These are phyloP conservation scores for Macrolepiota fuliginosa DNA, from an alignment of 768 basidiomycete genomes.

Conservation along the genomic window DNA sequence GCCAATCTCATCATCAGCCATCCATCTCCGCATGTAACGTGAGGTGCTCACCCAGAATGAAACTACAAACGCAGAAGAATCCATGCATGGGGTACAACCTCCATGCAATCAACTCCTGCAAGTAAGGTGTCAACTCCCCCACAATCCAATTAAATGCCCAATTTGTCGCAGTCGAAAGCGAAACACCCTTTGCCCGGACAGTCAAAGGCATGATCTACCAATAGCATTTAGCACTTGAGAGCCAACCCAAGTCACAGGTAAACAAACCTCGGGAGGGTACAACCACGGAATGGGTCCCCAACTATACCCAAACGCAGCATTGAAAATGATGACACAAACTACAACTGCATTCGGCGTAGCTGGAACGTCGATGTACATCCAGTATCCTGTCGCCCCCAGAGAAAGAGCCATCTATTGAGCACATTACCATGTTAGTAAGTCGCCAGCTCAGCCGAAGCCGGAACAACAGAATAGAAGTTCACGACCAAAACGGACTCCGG, in stretches of 20 bases:
- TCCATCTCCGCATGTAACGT: neutral
- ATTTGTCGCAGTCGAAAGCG: conserved; percentile 88
- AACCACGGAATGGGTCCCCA: conserved; percentile 92
- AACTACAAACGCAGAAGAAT: conserved; percentile 86
- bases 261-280: conserved; percentile 76
- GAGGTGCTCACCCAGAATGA: conserved; percentile 59
- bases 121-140: conserved; percentile 80
- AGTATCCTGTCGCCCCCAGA: conserved; percentile 82
- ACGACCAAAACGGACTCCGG: neutral
- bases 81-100: conserved; percentile 94
- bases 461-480: neutral
- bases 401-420: conserved; percentile 72
- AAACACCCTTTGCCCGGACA: conserved; percentile 94
- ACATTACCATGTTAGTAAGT: neutral
- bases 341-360: conserved; percentile 88
- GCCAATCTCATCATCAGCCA: neutral
- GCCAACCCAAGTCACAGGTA: neutral
- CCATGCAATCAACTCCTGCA: conserved; percentile 90
- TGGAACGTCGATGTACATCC: conserved; percentile 88
- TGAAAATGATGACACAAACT: conserved; percentile 85
- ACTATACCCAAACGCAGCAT: conserved; percentile 90
- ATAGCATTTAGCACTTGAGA: neutral
- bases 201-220: conserved; percentile 82
- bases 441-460: neutral
- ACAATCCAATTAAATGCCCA: conserved; percentile 90